Evolutionary conservation across 2,329 filamentous ascomycete genomes (phyloP).

Genomic region (Calonectria pteridis): DNA sequence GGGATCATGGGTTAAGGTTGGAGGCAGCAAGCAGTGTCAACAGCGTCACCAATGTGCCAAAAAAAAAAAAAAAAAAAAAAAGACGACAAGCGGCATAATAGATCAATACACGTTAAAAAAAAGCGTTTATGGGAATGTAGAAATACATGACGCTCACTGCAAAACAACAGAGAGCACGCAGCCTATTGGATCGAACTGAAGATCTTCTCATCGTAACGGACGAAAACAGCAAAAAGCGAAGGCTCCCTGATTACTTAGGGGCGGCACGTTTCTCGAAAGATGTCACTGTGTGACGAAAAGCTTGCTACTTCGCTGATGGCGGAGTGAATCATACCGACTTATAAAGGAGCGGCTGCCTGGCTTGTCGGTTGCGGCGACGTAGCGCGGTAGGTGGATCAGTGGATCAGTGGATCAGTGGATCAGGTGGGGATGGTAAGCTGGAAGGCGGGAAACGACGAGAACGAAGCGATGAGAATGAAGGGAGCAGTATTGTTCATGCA

Average conservation of each 20-base stretch:
- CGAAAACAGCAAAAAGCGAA: slow-evolving; percentile 20
- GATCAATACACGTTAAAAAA: not conserved
- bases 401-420: too few species aligned
- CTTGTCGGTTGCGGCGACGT: not conserved
- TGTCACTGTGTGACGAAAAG: too few species aligned
- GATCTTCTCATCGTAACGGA: not conserved
- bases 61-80: too few species aligned
- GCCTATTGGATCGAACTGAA: not conserved
- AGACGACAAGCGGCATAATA: not conserved
- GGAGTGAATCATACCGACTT: not conserved
- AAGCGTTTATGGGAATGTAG: not conserved
- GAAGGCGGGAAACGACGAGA: too few species aligned
- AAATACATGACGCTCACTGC: too few species aligned
- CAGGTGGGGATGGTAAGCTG: too few species aligned
- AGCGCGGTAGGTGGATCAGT: too few species aligned
- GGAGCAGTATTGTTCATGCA: too few species aligned
- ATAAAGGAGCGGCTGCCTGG: not conserved
- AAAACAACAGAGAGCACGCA: not conserved
- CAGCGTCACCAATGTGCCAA: not conserved
- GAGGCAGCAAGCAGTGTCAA: not conserved
- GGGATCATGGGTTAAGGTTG: not conserved
- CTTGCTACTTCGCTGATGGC: not conserved
- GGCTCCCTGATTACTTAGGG: not conserved
- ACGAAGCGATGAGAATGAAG: too few species aligned
- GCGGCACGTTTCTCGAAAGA: too few species aligned